Conservation (phyloP, 1,284 basidiomycete species). For the Apiotrichum laibachii region DNA sequence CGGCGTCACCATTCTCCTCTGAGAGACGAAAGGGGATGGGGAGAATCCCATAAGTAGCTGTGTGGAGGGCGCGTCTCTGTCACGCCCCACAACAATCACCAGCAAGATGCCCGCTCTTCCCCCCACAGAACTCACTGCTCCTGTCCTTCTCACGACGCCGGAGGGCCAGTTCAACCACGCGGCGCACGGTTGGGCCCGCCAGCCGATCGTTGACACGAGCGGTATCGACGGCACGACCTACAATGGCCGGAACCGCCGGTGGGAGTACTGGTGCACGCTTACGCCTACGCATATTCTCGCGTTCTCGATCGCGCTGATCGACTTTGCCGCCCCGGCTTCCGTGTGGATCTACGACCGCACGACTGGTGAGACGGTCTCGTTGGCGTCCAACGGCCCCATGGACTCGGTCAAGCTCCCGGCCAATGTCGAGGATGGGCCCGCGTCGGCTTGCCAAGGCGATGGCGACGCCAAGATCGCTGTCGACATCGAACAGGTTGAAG, state of each 20-base stretch:
- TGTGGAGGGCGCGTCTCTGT: too few relatives aligned
- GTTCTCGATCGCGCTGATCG: slow-evolving; percentile 11
- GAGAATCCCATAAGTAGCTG: too few relatives aligned
- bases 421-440: slow-evolving; percentile 6
- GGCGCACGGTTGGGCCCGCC: slow-evolving; percentile 17
- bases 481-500: slow-evolving; percentile 3
- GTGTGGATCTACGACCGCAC: slow-evolving; percentile 2
- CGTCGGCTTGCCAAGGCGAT: slow-evolving; percentile 1
- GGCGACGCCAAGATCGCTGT: too few relatives aligned
- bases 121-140: slow-evolving; percentile 9
- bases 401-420: neutral
- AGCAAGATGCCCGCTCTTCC: too few relatives aligned
- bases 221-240: slow-evolving; percentile 4
- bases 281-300: slow-evolving; percentile 16
- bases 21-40: too few relatives aligned
- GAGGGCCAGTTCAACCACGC: slow-evolving; percentile 15
- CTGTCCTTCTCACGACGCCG: slow-evolving; percentile 7
- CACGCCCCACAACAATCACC: too few relatives aligned
- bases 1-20: too few relatives aligned
- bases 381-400: neutral
- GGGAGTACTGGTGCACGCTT: slow-evolving; percentile 22
- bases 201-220: slow-evolving; percentile 11
- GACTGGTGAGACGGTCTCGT: neutral
- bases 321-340: slow-evolving; percentile 1
- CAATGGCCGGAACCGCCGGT: slow-evolving; percentile 14